These are phyloP conservation scores for Eucalyptus paniculata DNA, from an alignment of 345 rosid species.

Conservation along the genomic window DNA sequence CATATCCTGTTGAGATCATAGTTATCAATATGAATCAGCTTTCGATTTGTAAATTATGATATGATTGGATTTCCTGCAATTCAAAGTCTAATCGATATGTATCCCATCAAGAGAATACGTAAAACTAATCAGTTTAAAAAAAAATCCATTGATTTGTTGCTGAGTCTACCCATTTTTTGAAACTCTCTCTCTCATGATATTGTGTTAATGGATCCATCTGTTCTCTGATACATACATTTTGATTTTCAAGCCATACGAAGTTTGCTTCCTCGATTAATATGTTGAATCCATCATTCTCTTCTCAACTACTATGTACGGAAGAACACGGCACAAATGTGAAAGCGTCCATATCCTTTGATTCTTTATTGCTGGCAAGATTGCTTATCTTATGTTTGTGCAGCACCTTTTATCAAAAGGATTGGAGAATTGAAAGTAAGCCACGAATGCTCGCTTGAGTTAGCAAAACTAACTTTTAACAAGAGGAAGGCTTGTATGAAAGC, in stretches of 20 bases:
- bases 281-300: neutral
- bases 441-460: neutral
- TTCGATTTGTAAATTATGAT: neutral
- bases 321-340: neutral
- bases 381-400: neutral
- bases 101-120: neutral
- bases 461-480: neutral
- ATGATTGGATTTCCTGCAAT: neutral
- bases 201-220: neutral
- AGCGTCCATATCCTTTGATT: neutral
- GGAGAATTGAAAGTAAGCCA: neutral
- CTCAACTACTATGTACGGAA: too few relatives aligned
- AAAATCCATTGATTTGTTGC: neutral
- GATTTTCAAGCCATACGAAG: neutral
- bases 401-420: neutral
- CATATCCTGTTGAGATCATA: neutral
- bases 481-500: neutral
- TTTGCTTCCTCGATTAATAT: neutral
- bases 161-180: neutral
- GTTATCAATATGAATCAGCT: neutral
- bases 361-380: neutral
- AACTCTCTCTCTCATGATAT: neutral
- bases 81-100: neutral
- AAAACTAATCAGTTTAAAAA: neutral
- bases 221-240: neutral